Evolutionary conservation across 176 grass and related monocot species (phyloP), one percentile per base, ranked within the genome.

Genomic region (Aegilops bicornis): DNA sequence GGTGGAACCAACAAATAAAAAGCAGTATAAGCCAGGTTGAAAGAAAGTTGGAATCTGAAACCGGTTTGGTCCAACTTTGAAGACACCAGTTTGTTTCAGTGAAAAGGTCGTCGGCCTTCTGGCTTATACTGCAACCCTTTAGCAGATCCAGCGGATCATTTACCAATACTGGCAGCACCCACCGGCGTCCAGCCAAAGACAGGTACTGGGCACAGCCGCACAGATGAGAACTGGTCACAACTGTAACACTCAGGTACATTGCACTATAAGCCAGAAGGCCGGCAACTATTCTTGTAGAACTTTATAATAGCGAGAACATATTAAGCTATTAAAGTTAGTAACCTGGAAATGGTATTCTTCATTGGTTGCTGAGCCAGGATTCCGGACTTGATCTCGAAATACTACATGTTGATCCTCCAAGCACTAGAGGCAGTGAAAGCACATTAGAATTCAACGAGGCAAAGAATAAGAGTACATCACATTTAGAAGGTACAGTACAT

Each of bases 341-440:
- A 94, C 92, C 92, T 94, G 86, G 61, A 84, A 89, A 91, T 89
- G 87, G 58, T 87, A 91, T 88, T 94, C 89, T 69, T 75, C 86
- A 58, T 79, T 91, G 71, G 33, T 82, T 45, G 76, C 77, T 31
- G 76, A 80, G 80, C 45, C 66, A 80, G 92, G 84, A 73, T 47
- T 86, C 65, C 2, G 79, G 3, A 82, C 64, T 89, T 91, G 83
- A 91, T 89, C 86, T n/a, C 56, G 89, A 83, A 94, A 89, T 27
- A 94, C 70, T 74, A 94, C 72, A 82, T 72, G 70, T 30, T 87
- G 89, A 52, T 90, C 92, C 80, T 94, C 92, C 79, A 91, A 82
- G 77, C 92, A 94, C 92, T 94, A 81, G 39, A 85, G 70, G 43
- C 39, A 65, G 67, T 8, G 76, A 19, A 78, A 48, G 17, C 54